A percentile compares a stretch with the other conserved stretches of the same genome.
These are phyloP conservation scores for Trichomonas tenax DNA, from an alignment of 208 protist genomes.

Conservation along the genomic window DNA sequence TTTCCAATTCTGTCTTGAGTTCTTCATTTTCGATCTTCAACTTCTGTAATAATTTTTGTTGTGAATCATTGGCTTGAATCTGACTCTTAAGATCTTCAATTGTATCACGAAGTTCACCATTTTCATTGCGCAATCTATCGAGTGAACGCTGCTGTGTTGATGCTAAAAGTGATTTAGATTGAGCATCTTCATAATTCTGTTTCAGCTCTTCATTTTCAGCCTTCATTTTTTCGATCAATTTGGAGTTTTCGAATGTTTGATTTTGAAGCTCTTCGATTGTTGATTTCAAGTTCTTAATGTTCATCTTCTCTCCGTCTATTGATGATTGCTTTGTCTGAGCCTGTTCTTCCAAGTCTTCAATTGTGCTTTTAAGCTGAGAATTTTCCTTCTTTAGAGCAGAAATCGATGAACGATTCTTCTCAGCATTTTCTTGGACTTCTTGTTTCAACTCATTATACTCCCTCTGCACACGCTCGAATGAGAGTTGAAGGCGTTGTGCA, in stretches of 20 bases:
- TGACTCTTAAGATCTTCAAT: neutral
- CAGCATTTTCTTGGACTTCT: neutral
- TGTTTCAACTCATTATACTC: neutral
- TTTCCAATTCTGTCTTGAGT: neutral
- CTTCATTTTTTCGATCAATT: neutral
- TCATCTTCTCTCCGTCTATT: neutral
- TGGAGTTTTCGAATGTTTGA: neutral
- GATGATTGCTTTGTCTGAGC: neutral
- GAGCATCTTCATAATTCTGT: neutral
- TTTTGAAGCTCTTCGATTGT: neutral
- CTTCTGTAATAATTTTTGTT: neutral
- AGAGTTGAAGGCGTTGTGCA: neutral
- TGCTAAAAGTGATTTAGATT: neutral
- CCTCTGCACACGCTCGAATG: neutral
- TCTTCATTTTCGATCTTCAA: neutral
- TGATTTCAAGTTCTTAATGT: neutral
- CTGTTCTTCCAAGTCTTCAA: neutral
- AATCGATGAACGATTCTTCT: neutral
- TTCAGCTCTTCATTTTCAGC: neutral
- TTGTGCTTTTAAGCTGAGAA: neutral
- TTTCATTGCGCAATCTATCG: neutral
- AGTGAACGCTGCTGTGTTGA: neutral
- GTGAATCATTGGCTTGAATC: neutral
- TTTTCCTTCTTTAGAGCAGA: neutral
- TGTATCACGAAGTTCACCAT: neutral